Evolutionary conservation across 139 green algal species (phyloP).

Genomic region (Chlamydomonas schloesseri): DNA sequence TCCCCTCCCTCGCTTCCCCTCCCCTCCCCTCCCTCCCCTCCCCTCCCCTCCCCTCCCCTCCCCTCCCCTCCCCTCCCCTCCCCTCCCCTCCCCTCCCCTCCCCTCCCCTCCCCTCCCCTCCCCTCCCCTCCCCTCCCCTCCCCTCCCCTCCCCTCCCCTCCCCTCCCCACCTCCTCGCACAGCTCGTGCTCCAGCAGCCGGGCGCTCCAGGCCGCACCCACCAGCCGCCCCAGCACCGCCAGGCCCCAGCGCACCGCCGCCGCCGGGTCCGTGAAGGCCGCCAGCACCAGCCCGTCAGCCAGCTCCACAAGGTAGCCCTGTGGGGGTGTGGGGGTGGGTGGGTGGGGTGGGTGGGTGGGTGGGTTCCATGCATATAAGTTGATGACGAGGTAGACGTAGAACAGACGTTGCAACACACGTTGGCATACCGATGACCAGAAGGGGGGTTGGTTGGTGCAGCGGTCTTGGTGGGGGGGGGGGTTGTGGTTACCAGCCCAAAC

Average conservation of each 20-base stretch:
- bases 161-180: constrained; percentile 25
- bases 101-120: not conserved
- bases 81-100: not conserved
- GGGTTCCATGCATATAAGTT: no score
- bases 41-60: no score
- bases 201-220: constrained; percentile 11
- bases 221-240: constrained; percentile 4
- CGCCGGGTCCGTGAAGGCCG: constrained; percentile 25
- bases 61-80: not conserved
- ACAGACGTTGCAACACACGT: no score
- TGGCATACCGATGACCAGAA: no score
- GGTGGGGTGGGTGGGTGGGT: no score
- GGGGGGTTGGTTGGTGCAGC: no score
- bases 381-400: no score
- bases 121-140: not conserved
- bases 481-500: no score
- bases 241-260: constrained; percentile 23
- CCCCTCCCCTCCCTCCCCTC: no score
- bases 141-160: not conserved
- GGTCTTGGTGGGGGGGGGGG: no score
- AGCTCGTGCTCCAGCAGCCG: constrained; percentile 48
- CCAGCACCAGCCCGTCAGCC: constrained; percentile 30
- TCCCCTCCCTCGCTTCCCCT: no score
- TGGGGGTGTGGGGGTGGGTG: no score
- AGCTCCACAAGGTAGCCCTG: constrained; percentile 48